Base-by-base conservation (phyloP, 345 rosid genomes). In the Kernera saxatilis region DNA sequence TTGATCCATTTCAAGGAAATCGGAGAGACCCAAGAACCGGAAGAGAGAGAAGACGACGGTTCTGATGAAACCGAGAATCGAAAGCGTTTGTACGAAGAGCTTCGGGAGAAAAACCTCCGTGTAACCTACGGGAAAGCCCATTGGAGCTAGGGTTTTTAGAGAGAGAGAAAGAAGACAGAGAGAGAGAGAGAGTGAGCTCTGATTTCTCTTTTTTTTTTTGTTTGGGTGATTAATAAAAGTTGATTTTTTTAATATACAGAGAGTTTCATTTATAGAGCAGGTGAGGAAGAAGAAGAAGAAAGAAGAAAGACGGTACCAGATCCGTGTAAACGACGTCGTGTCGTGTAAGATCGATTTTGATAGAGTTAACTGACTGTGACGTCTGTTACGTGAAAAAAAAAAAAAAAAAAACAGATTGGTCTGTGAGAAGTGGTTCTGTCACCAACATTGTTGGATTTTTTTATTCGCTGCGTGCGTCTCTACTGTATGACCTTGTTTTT, bases 41-140 rank as follows among this genome's bases (percentile, higher is more conserved):
- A 88, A 86, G 69, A 90, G 77, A 17, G 81, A 75, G 72, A 81
- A 71, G 60, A 90, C 76, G 61, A 86, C 22, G 64, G 45, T 71
- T 70, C 96, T 75, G 60, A 93, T 60, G 75, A 84, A 78, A 15
- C 88, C 90, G 44, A 93, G 85, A 37, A 90, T 62, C 56, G 82
- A 83, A 41, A 90, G 89, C 1, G 84, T 43, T 72, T 83, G 92
- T 11, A 93, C 89, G 57, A 90, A 87, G 18, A 87, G 72, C 67
- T 80, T 88, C 1, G 96, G 97, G 61, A 90, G 48, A 76, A 82
- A 84, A 5, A 88, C 88, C 54, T 93, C 92, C 3, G 90, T 79
- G 80, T 86, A 93, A 26, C 85, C 91, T 29, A 90, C 85, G 7
- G 98, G 93, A 68, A 90, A 93, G 2, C 98, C 98, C 97, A 93